Base-by-base conservation (phyloP, 208 protist species). In the Wallacemonas sp. region DNA sequence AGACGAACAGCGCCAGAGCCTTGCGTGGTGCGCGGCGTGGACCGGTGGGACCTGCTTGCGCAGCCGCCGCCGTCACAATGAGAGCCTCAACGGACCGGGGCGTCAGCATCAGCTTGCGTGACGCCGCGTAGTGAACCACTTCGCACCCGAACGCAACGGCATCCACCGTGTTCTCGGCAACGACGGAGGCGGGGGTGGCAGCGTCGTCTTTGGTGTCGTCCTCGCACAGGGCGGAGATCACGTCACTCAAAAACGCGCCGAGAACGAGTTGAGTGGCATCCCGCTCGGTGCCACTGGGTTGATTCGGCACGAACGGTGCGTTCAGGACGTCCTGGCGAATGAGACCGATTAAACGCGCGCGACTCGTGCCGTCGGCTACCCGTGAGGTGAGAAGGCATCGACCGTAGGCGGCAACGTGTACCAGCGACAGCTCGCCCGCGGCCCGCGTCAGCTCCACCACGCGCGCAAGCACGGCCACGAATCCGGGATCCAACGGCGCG, bases 171-270 rank as follows among this genome's bases (percentile, higher is more conserved):
- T n/a, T n/a, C n/a, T n/a, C n/a, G n/a, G n/a, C n/a, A n/a, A n/a
- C n/a, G n/a, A n/a, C n/a, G n/a, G n/a, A n/a, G n/a, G n/a, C n/a
- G n/a, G n/a, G n/a, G n/a, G n/a, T n/a, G n/a, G n/a, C n/a, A n/a
- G n/a, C n/a, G n/a, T n/a, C n/a, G n/a, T n/a, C n/a, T n/a, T n/a
- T n/a, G n/a, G n/a, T n/a, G n/a, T n/a, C n/a, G n/a, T n/a, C n/a
- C n/a, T n/a, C n/a, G n/a, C n/a, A n/a, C n/a, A n/a, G n/a, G n/a
- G n/a, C n/a, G n/a, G n/a, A 57, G 39, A 95, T 73, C 12, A 96
- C 52, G 39, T 96, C 90, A 38, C 82, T 91, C 34, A 96, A 56
- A 70, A 96, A 96, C 2, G 81, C 85, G 23, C 79, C 70, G 5
- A 96, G 68, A 11, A 81, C 72, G 36, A 86, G 36, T 21, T 69